Evolutionary conservation across 2,329 filamentous ascomycete genomes (phyloP), one percentile per base, ranked within the genome.

Genomic region (Aspergillus phoenicis): DNA sequence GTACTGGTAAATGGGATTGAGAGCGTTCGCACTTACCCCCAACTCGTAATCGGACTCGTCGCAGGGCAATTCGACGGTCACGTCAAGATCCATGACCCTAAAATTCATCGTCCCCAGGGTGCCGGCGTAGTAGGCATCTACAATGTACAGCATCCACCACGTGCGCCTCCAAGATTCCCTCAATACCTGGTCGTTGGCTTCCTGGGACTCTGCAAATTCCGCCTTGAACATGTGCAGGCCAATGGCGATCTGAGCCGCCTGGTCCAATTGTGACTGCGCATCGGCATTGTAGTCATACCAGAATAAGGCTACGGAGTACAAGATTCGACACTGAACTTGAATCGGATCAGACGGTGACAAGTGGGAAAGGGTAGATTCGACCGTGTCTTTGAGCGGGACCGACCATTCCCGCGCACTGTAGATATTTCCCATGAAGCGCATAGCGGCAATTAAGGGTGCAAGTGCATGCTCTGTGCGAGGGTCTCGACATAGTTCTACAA

Each of bases 91-190:
- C 33, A 63, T 30, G 11, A 68, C 56, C 10, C 52, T 55, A 28
- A 72, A 69, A 3, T 64, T 68, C 67, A 64, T 69, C 2, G 70
- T 70, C 7, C 68, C 68, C n/a, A 68, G 58, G 30, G 66, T 88
- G 4, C 90, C 91, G 2, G 91, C 89, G 64, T 93, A 85, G 82
- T 93, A 89, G 55, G 88, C 90, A 70, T 95, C 91, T 8, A 90
- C 84, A 13, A 90, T 84, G 71, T 88, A 93, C 24, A 76, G 39
- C 64, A 67, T 67, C 74, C 75, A 76, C 73, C 74, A 77, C 7
- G 75, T 76, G 15, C 75, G 66, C 52, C 75, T 70, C 75, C 90
- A 92, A 72, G 66, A 67, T 64, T 76, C 74, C 41, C 30, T 60
- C 22, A 70, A 30, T 1, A 73, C 64, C 0, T 58, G 54, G 52